Evolutionary conservation across 2,329 filamentous ascomycete genomes (phyloP).

Genomic region (Metarhizium brunneum): DNA sequence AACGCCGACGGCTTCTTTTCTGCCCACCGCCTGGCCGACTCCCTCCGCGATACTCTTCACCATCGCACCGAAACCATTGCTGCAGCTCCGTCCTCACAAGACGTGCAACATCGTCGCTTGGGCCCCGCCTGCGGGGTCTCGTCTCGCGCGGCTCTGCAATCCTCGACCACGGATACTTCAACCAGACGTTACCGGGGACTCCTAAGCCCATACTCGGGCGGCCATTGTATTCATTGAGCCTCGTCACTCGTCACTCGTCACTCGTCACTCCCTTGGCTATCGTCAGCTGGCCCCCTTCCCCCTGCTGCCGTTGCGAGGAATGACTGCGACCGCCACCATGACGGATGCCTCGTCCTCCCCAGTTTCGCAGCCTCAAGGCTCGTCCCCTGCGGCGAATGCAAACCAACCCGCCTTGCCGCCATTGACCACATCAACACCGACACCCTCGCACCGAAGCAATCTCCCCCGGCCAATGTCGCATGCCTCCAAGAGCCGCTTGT

Average conservation of each 20-base stretch:
- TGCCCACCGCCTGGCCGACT: neutral
- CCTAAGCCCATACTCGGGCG: neutral
- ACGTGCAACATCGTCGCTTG: neutral
- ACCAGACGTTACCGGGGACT: neutral
- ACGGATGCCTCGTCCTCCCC: constrained; percentile 46
- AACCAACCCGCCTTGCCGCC: constrained; percentile 47
- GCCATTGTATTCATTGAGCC: neutral
- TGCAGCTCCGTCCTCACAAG: neutral
- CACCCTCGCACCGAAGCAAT: constrained; percentile 48
- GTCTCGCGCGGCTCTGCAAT: constrained; percentile 3
- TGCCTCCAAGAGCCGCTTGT: constrained; percentile 71
- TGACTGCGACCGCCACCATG: constrained; percentile 41
- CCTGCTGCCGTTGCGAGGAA: constrained; percentile 13
- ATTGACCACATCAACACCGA: constrained; percentile 40
- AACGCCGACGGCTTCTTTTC: neutral
- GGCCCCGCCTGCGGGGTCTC: constrained; percentile 8
- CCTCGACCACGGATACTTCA: neutral
- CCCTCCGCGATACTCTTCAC: neutral
- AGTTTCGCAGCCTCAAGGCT: constrained; percentile 41
- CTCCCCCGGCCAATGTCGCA: constrained; percentile 62
- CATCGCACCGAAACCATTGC: neutral
- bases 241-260: neutral
- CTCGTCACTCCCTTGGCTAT: neutral
- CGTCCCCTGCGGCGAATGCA: constrained; percentile 36
- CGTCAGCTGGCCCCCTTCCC: neutral